phyloP scores from a whole-genome alignment of 139 green algal genomes.

The Chara braunii region DNA sequence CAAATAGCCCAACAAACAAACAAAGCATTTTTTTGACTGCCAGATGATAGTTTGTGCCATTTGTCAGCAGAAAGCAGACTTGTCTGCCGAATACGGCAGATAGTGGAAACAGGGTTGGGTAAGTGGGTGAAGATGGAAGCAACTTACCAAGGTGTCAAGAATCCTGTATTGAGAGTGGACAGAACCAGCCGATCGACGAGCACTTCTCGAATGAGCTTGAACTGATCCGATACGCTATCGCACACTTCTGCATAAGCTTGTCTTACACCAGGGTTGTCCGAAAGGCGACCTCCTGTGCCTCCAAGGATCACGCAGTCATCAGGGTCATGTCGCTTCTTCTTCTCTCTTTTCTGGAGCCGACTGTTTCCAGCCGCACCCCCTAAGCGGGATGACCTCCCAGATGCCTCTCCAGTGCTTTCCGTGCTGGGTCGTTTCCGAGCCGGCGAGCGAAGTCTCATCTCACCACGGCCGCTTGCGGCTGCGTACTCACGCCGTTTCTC shows the following conservation, averaged over 20 bases:
- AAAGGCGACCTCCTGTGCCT: neutral
- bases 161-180: constrained; percentile 69
- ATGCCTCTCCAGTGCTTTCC: neutral
- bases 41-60: too few species aligned
- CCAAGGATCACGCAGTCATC: neutral
- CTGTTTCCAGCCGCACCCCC: neutral
- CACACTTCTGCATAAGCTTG: neutral
- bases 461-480: neutral
- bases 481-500: neutral
- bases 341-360: neutral
- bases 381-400: neutral
- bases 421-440: neutral
- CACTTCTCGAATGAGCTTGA: constrained; percentile 41
- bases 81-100: too few species aligned
- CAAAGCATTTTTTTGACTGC: too few species aligned
- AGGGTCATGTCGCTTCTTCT: neutral
- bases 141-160: constrained; percentile 68
- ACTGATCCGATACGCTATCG: constrained; percentile 15
- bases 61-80: too few species aligned
- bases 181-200: constrained; percentile 61
- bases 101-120: too few species aligned
- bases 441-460: neutral
- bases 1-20: too few species aligned
- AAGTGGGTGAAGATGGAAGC: too few species aligned
- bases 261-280: neutral